Percentiles rank a stretch among this genome's conserved stretches.
These are phyloP conservation scores for Russula griseocarnosa DNA, from an alignment of 768 basidiomycete genomes.

Conservation along the genomic window DNA sequence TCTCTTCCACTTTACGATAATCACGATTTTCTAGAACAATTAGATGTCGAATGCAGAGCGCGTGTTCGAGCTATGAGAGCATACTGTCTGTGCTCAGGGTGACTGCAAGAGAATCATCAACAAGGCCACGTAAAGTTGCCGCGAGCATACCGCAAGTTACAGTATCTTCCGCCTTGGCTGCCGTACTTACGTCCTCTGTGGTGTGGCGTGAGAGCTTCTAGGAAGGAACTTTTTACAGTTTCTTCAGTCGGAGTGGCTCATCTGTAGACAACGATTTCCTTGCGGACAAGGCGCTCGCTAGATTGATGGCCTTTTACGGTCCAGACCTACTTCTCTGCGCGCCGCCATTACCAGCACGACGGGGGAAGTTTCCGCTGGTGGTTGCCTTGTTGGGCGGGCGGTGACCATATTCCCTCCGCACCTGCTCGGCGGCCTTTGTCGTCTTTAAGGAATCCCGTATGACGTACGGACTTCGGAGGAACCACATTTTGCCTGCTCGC, in stretches of 20 bases:
- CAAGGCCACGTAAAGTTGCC: constrained; percentile 8
- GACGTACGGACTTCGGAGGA: constrained; percentile 1
- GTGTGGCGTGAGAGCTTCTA: constrained; percentile 24
- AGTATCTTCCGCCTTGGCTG: constrained; percentile 1
- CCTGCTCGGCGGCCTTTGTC: constrained; percentile 1
- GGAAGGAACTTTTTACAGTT: constrained; percentile 7
- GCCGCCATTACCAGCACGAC: neutral
- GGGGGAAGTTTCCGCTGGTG: neutral
- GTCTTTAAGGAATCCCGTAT: constrained; percentile 8
- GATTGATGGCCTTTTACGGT: neutral
- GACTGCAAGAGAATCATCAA: neutral
- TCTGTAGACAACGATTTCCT: neutral
- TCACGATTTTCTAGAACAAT: neutral
- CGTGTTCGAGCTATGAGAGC: neutral
- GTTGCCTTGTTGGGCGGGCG: constrained; percentile 10
- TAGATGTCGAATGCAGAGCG: neutral
- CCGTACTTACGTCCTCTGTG: constrained; percentile 22
- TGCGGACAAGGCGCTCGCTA: constrained; percentile 2
- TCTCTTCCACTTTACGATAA: constrained; percentile 9
- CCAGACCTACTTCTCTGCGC: neutral
- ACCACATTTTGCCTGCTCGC: neutral
- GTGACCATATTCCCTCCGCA: constrained; percentile 4
- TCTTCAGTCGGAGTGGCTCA: constrained; percentile 2
- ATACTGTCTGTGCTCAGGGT: neutral
- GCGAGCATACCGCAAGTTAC: neutral